phyloP scores from a whole-genome alignment of 208 protist genomes.

The Leishmania tarentolae region DNA sequence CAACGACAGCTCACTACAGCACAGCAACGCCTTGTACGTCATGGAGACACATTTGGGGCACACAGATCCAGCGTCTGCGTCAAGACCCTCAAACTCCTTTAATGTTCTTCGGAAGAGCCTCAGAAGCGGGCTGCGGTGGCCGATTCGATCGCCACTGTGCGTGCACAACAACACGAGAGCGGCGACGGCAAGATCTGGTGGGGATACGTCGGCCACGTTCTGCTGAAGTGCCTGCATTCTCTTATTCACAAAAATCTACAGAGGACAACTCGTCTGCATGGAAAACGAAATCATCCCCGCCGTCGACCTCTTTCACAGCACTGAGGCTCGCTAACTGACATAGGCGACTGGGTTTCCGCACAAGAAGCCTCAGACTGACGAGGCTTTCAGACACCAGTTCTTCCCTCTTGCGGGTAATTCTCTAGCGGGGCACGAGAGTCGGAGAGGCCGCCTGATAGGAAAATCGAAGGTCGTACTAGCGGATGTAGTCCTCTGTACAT shows the following conservation, averaged over 20 bases:
- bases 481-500: neutral
- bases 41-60: constrained; percentile 2
- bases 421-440: neutral
- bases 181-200: constrained; percentile 12
- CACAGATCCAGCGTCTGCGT: neutral
- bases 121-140: constrained; percentile 12
- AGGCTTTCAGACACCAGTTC: neutral
- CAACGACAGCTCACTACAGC: neutral
- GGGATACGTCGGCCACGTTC: constrained; percentile 14
- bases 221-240: constrained; percentile 10
- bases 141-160: constrained; percentile 10
- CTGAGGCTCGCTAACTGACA: neutral
- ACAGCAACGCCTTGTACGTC: neutral
- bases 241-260: constrained; percentile 10
- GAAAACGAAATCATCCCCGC: constrained; percentile 17
- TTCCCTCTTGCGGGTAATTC: neutral
- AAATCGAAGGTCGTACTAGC: too few relatives aligned
- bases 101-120: neutral
- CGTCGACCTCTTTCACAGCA: constrained; percentile 10
- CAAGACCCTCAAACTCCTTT: neutral
- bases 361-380: neutral
- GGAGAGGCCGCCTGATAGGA: neutral
- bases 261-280: constrained; percentile 19
- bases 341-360: neutral
- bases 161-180: constrained; percentile 5